Percentiles rank a stretch among this genome's conserved stretches.
These are phyloP conservation scores for Neotropicomus parvogracilis DNA, from an alignment of 1,284 basidiomycete species.

Conservation along the genomic window DNA sequence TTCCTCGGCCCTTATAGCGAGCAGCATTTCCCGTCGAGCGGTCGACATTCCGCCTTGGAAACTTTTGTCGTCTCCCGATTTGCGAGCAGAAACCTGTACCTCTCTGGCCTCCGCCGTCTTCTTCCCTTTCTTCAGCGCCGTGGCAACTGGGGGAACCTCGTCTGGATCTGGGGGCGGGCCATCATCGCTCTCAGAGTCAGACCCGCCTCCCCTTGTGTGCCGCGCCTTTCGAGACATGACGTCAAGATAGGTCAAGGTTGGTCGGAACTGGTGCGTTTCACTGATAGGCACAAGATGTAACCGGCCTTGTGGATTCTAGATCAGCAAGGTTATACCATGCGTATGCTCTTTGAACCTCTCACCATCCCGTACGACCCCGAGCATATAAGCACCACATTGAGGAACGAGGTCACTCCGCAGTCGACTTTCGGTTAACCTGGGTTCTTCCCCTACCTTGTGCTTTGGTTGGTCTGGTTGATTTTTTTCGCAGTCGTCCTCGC, in stretches of 20 bases:
- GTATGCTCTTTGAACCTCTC: conserved; percentile 17
- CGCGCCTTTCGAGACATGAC: conserved; percentile 58
- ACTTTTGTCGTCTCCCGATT: conserved; percentile 55
- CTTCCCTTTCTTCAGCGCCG: conserved; percentile 56
- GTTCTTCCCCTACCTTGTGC: conserved; percentile 50
- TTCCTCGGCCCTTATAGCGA: conserved; percentile 65
- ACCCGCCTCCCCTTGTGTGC: conserved; percentile 44
- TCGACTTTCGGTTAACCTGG: conserved; percentile 62
- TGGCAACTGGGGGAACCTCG: conserved; percentile 48
- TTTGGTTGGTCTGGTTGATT: conserved; percentile 57
- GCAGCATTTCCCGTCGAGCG: conserved; percentile 68
- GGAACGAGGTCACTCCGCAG: conserved; percentile 67
- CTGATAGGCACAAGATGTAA: conserved; percentile 74
- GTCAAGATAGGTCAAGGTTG: conserved; percentile 76
- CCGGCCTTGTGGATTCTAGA: conserved; percentile 45
- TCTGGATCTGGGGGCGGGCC: conserved; percentile 77
- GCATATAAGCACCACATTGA: conserved; percentile 61
- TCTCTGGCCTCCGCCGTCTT: conserved; percentile 58
- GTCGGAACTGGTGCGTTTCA: conserved; percentile 74
- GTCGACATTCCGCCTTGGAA: conserved; percentile 58
- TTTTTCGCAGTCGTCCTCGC: conserved; percentile 71
- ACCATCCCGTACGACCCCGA: conserved; percentile 73
- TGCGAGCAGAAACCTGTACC: conserved; percentile 70
- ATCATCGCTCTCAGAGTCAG: conserved; percentile 70
- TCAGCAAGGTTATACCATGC: conserved; percentile 10